Evolutionary conservation across 768 basidiomycete species (phyloP), one percentile per base, ranked within the genome.

Genomic region (Dacryopinax primogenitus): DNA sequence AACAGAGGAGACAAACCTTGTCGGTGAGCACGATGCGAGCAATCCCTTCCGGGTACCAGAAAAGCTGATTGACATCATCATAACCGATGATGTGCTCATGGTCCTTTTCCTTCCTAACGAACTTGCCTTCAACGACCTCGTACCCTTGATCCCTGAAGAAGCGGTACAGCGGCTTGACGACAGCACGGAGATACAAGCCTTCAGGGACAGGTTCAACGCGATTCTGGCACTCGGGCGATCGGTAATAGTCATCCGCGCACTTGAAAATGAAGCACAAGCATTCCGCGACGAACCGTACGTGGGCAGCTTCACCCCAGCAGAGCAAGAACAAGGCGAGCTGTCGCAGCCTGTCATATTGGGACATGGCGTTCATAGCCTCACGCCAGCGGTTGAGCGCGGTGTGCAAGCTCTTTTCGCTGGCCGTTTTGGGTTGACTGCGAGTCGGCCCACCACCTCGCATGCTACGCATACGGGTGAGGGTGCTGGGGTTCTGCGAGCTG

Each of bases 181-280:
- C 90, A 1, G 90, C 80, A 51, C 87, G 84, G 33, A 99, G 80
- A 75, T 97, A 99, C n/a, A 97, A 78, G 0, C 95, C 96, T 71
- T 97, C 95, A 0, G 91, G 90, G 0, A 97, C 92, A 0, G 94
- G 86, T 63, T 97, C 94, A 45, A 90, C 78, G 47, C 92, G 80
- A 74, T 84, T 90, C 75, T 99, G 96, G 71, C 96, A 99, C 71
- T 98, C 96, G n/a, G 95, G 86, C 2, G 90, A 92, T 28, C 96
- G 93, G 75, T 99, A 99, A 75, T 97, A 99, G 77, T 99, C 96
- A 73, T 99, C 96, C 15, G 96, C 96, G 72, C 96, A 98, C 77
- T 99, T 99, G 87, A 99, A 99, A 77, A 99, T 96, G 82, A 97
- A 99, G 77, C 93, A 97, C 51, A 99, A 78, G 71, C 92, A 94